These are phyloP conservation scores for Candolleomyces aberdarensis DNA, from an alignment of 768 basidiomycete genomes.

Conservation along the genomic window DNA sequence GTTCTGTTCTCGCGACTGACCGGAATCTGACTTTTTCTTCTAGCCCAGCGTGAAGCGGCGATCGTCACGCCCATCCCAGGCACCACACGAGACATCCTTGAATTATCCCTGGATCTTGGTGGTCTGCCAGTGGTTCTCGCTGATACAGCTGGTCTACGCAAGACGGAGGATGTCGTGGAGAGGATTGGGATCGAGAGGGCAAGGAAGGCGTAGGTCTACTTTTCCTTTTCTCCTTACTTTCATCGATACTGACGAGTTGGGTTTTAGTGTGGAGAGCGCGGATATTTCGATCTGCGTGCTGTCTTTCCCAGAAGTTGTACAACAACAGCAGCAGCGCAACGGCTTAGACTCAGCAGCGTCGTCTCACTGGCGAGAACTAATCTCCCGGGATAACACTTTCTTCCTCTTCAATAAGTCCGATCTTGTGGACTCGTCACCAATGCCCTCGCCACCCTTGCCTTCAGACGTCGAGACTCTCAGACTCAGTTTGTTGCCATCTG, in stretches of 20 bases:
- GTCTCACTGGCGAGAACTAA: constrained; percentile 39
- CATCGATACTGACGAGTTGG: neutral
- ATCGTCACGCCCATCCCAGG: constrained; percentile 88
- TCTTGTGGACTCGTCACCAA: constrained; percentile 26
- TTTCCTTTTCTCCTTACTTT: neutral
- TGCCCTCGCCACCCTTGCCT: neutral
- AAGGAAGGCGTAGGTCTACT: constrained; percentile 50
- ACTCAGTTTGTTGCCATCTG: no score
- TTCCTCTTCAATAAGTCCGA: constrained; percentile 83
- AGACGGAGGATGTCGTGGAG: constrained; percentile 70
- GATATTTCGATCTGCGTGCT: constrained; percentile 81
- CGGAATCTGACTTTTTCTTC: neutral
- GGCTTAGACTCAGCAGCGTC: neutral
- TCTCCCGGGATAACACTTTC: constrained; percentile 52
- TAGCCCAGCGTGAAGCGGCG: constrained; percentile 84
- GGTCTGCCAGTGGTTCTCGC: constrained; percentile 78
- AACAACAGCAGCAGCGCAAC: constrained; percentile 10
- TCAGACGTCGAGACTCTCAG: neutral
- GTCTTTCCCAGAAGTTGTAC: constrained; percentile 52
- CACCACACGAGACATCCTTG: constrained; percentile 86
- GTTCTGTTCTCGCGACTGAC: neutral
- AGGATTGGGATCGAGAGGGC: constrained; percentile 80
- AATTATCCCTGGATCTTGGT: constrained; percentile 83
- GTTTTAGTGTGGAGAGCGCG: constrained; percentile 55
- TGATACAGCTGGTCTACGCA: constrained; percentile 84